Base-by-base conservation (phyloP, 129 eudicot genomes). In the Heracleum sosnowskyi region DNA sequence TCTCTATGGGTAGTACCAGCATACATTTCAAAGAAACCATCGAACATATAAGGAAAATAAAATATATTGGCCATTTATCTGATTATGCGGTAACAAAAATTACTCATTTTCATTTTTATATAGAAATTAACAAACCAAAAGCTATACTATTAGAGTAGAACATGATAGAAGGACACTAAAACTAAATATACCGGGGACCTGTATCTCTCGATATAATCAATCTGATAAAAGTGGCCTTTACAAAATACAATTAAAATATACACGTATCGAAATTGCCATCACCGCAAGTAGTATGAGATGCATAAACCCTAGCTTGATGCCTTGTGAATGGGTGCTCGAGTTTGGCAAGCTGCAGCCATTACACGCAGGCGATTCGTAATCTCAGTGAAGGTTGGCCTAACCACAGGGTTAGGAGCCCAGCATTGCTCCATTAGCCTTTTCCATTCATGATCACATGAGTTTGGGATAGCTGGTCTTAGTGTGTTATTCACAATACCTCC, bases 401-500 rank as follows among this genome's bases (percentile, higher is more conserved):
- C 77, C 45, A 81, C 72, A 2, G 98, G 98, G 81, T 91, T 90
- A 10, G 98, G 97, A 12, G 98, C 93, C 98, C 98, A 94, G 85
- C 98, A 94, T 64, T 87, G 87, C 89, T 89, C 97, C 97, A 94
- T 91, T 49, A 94, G 81, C 76, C 68, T 81, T 86, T 85, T 91
- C 98, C 98, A 94, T 81, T 91, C 98, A 35, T 84, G 45, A 69
- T 94, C 97, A 72, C 98, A 94, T 40, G 73, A 80, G 79, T 80
- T 80, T 46, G 98, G 98, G 60, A 94, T 87, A 12, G 87, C 79
- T 69, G 98, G 98, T 88, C 98, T 91, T 80, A 94, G 60, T 20
- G 90, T 91, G 82, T 94, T 94, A 82, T 78, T 94, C 84, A 94
- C 97, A 73, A 91, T 94, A 68, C 98, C 98, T 80, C 98, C 98